Base-by-base conservation (phyloP, 2,329 filamentous ascomycete genomes). In the Coniella vitis region DNA sequence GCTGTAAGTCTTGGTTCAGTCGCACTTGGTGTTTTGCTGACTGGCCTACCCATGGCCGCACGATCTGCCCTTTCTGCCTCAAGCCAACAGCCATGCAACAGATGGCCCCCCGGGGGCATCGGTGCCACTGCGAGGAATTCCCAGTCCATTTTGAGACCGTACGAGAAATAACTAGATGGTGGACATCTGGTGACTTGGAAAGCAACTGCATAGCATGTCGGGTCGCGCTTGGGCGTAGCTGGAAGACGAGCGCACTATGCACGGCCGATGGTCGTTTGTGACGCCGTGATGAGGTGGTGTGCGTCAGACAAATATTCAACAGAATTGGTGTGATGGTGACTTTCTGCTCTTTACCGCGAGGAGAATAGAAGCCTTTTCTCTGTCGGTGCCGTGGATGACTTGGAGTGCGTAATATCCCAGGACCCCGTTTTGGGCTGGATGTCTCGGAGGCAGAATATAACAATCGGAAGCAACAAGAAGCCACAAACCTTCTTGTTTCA, bases 21-120 rank as follows among this genome's bases (percentile, higher is more conserved):
- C 22, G 5, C 2, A 17, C 19, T 4, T 19, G 20, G 10, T n/a
- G n/a, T n/a, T 17, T n/a, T 14, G 14, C 29, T 5, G 9, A n/a
- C 17, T 4, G 3, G 17, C 13, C 17, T 50, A 50, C 51, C 51
- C 35, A 29, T 56, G 34, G 69, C 68, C 37, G 77, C 71, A 12
- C 68, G 55, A 44, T 78, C 72, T 45, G 73, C 75, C 53, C 73
- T 67, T 48, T 76, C 68, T 20, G 78, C 76, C 62, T 82, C 78
- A 46, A 65, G 58, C 56, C 69, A 78, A 58, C 78, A 82, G 31
- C 76, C 74, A 49, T 69, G 64, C 32, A 80, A 66, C 19, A 79
- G 63, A 17, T 69, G 62, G 34, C 45, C 41, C 14, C 51, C 35
- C 13, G 40, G 51, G 22, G 47, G 43, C 47, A 53, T 47, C 13